phyloP scores from a whole-genome alignment of 257 asterid genomes.

The Fraxinus excelsior region DNA sequence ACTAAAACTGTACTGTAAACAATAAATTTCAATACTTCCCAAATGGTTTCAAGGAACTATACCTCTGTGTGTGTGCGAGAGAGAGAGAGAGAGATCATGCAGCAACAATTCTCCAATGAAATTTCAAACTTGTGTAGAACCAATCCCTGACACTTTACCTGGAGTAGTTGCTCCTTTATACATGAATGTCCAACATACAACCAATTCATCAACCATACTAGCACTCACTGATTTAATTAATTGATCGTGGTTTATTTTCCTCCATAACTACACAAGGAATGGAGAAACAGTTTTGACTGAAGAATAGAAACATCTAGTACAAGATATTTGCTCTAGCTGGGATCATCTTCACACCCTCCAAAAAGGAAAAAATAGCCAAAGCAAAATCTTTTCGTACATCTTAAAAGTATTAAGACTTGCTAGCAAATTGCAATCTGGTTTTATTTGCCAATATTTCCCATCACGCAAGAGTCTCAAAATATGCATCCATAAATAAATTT shows the following conservation, averaged over 20 bases:
- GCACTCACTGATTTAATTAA: background rate
- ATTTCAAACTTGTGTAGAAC: background rate
- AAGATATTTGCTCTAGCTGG: background rate
- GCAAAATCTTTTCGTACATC: background rate
- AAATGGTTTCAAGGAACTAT: background rate
- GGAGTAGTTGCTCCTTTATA: background rate
- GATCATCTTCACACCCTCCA: background rate
- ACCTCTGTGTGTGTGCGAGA: no score
- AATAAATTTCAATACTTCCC: background rate
- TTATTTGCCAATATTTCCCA: background rate
- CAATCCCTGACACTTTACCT: background rate
- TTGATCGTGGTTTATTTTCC: background rate
- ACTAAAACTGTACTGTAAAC: background rate
- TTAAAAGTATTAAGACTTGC: background rate
- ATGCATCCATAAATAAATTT: background rate
- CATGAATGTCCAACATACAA: background rate
- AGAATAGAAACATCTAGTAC: background rate
- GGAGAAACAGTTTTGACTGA: background rate
- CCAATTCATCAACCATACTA: conserved; percentile 1
- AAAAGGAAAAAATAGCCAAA: background rate
- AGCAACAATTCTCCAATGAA: no score
- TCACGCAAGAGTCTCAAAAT: no score
- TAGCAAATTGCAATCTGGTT: background rate
- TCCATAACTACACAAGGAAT: background rate
- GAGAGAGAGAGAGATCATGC: no score